These are phyloP conservation scores for Blastobotrys malaysiensis DNA, from an alignment of 1,139 yeast species.

Conservation along the genomic window DNA sequence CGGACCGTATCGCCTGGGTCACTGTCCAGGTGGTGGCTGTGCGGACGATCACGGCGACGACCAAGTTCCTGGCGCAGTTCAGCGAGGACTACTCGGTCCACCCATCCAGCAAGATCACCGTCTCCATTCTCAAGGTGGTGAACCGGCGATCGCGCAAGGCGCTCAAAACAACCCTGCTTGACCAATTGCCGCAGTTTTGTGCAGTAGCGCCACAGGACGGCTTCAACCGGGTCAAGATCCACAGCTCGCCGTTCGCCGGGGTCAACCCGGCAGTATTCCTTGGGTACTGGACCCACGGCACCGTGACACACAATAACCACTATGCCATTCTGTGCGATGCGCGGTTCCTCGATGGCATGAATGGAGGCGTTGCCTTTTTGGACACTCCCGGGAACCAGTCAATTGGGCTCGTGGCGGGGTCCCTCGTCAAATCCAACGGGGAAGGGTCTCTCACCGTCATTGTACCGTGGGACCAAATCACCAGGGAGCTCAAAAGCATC, in stretches of 20 bases:
- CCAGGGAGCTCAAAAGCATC: slow-evolving; percentile 2
- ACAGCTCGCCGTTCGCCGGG: slow-evolving; percentile 49
- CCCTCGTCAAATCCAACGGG: slow-evolving; percentile 46
- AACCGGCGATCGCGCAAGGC: neutral
- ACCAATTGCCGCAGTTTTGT: neutral
- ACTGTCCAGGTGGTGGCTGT: slow-evolving; percentile 1
- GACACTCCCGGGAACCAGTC: slow-evolving; percentile 13
- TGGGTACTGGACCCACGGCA: slow-evolving; percentile 44
- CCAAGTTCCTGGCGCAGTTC: slow-evolving; percentile 3
- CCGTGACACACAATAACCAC: slow-evolving; percentile 27
- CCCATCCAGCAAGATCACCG: slow-evolving; percentile 1
- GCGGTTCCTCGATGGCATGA: slow-evolving; percentile 57
- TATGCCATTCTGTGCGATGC: slow-evolving; percentile 45
- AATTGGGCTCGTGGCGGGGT: slow-evolving; percentile 52
- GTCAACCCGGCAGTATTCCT: slow-evolving; percentile 55
- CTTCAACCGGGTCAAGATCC: slow-evolving; percentile 14
- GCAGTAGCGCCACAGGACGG: neutral
- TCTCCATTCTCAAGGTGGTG: neutral
- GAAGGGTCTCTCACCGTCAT: slow-evolving; percentile 56
- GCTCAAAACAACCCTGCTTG: neutral
- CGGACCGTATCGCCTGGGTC: slow-evolving; percentile 4
- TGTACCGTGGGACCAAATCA: slow-evolving; percentile 44
- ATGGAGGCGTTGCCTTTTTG: slow-evolving; percentile 49
- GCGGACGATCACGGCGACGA: neutral
- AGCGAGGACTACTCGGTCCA: neutral